Conservation (phyloP, 495 filamentous ascomycete species). For the Penicillium daleae region DNA sequence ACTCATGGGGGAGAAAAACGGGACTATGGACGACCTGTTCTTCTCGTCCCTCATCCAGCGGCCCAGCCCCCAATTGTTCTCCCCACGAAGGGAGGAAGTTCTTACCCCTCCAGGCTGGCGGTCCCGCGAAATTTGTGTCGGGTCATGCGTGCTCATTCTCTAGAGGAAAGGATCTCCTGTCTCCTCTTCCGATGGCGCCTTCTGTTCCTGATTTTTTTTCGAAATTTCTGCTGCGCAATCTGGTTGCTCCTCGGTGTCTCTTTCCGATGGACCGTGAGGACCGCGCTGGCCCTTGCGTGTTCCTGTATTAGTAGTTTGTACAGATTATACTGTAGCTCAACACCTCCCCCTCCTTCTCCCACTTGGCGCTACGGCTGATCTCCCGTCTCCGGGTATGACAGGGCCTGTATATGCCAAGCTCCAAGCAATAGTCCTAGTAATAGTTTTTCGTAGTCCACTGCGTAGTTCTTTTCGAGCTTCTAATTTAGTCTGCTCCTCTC, state of each 20-base stretch:
- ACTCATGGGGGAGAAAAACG: constrained; percentile 3
- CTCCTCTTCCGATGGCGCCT: constrained; percentile 6
- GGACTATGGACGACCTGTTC: not conserved
- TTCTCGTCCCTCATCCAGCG: not conserved
- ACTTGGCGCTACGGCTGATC: constrained; percentile 14
- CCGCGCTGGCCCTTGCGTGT: not conserved
- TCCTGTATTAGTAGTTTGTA: not conserved
- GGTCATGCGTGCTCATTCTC: constrained; percentile 32
- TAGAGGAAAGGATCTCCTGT: constrained; percentile 33
- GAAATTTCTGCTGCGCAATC: not conserved
- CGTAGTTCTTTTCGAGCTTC: not conserved
- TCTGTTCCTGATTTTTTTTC: not conserved
- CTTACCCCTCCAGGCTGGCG: constrained; percentile 7
- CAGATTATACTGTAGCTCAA: not conserved
- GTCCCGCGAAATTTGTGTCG: constrained; percentile 20
- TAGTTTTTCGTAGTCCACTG: not conserved
- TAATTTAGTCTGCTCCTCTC: no score
- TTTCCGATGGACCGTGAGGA: not conserved
- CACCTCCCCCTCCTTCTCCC: not conserved
- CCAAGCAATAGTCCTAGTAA: not conserved
- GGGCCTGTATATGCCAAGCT: constrained; percentile 4
- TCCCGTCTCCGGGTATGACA: constrained; percentile 18
- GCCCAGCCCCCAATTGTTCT: not conserved
- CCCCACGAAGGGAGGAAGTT: not conserved
- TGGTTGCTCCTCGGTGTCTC: not conserved